A percentile compares a stretch with the other conserved stretches of the same genome.
phyloP scores from a whole-genome alignment of 306 rosid species.

The Glycyrrhiza uralensis region DNA sequence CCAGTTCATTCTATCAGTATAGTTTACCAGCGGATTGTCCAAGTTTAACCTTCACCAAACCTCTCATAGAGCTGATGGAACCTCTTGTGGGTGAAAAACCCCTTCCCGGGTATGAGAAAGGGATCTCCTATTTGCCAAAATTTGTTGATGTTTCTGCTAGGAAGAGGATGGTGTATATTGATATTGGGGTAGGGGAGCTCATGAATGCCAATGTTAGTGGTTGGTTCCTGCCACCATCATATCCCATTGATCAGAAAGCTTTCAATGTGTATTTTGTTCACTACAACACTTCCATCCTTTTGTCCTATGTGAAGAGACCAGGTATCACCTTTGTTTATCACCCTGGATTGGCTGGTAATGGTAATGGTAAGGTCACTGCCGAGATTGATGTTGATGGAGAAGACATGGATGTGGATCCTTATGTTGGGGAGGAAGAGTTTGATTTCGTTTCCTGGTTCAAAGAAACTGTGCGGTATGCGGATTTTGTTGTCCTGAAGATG shows the following conservation, averaged over 20 bases:
- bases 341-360: slow-evolving; percentile 88
- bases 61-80: slow-evolving; percentile 62
- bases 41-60: slow-evolving; percentile 47
- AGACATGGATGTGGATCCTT: slow-evolving; percentile 49
- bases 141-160: slow-evolving; percentile 55
- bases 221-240: slow-evolving; percentile 69
- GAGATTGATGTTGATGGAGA: background rate
- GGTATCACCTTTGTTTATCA: slow-evolving; percentile 93
- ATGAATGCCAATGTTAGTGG: slow-evolving; percentile 43
- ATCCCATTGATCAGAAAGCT: slow-evolving; percentile 58
- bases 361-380: slow-evolving; percentile 8
- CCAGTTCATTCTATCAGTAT: slow-evolving; percentile 41
- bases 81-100: slow-evolving; percentile 54
- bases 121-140: slow-evolving; percentile 56
- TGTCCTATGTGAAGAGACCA: slow-evolving; percentile 64
- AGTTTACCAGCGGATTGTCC: slow-evolving; percentile 71
- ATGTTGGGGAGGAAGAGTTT: slow-evolving; percentile 64
- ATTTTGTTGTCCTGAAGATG: slow-evolving; percentile 90
- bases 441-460: slow-evolving; percentile 85
- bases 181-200: slow-evolving; percentile 75
- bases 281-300: slow-evolving; percentile 73
- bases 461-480: slow-evolving; percentile 72
- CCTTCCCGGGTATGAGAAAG: slow-evolving; percentile 20
- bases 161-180: slow-evolving; percentile 64
- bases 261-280: slow-evolving; percentile 84